Percentiles rank a stretch among this genome's conserved stretches.
phyloP scores from a whole-genome alignment of 139 green algal genomes.

The Micractinium sp. region DNA sequence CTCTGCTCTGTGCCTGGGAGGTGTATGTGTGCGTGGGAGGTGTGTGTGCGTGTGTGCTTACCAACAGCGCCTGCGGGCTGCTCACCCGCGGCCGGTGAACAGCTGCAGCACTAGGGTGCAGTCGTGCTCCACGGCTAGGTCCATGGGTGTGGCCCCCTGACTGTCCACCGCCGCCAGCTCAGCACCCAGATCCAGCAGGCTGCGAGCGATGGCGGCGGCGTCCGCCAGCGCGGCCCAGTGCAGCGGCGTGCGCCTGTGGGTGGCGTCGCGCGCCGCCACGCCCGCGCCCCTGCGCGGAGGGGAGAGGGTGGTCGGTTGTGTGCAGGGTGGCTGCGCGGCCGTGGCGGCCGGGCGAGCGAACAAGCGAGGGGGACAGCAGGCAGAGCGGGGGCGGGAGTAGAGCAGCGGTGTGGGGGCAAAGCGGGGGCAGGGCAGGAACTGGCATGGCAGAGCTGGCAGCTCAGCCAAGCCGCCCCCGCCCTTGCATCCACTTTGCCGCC shows the following conservation, averaged over 20 bases:
- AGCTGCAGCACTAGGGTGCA: constrained; percentile 5
- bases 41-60: too few species aligned
- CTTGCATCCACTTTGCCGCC: too few species aligned
- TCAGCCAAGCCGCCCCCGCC: too few species aligned
- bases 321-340: too few species aligned
- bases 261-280: not conserved
- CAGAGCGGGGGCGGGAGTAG: too few species aligned
- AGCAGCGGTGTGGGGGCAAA: too few species aligned
- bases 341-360: too few species aligned
- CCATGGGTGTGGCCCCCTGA: not conserved
- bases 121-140: constrained; percentile 31
- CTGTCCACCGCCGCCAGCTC: not conserved
- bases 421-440: not conserved
- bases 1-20: too few species aligned
- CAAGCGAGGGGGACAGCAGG: too few species aligned
- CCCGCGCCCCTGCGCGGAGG: not conserved
- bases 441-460: not conserved
- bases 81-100: not conserved
- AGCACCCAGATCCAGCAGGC: constrained; percentile 16
- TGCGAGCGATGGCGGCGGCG: not conserved
- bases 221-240: constrained; percentile 29
- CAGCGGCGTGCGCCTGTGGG: constrained; percentile 12
- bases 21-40: too few species aligned
- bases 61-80: too few species aligned
- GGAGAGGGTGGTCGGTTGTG: not conserved